Base-by-base conservation (phyloP, 176 grass and related monocot genomes). In the Hordeum vulgare region DNA sequence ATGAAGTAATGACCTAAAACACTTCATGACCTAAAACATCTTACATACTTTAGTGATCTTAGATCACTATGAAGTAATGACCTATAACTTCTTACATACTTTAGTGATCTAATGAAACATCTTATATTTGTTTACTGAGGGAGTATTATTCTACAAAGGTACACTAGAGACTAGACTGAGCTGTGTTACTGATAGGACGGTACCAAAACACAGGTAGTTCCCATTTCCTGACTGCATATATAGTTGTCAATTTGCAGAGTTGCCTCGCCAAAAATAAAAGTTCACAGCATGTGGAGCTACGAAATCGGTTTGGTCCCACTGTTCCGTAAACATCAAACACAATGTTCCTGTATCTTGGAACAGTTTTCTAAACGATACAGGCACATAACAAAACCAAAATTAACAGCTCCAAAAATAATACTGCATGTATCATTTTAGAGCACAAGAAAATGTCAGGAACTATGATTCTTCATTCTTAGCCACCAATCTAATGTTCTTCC, bases 401-500 rank as follows among this genome's bases (percentile, higher is more conserved):
- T 59, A 40, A 41, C 36, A 51, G 24, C 11, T 10, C 59, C 1
- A 6, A 59, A 66, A 61, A 79, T 75, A 8, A 49, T 49, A 49
- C 1, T 49, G 45, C 45, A 14, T 6, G 45, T 49, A 49, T 17
- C 45, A 49, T 49, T 49, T 49, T 17, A 53, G 64, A 86, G 81
- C 53, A 31, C 29, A 21, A 24, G 10, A 14, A 65, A 54, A 20
- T 25, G 23, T 53, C 24, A 64, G 4, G 51, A 23, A 72, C 78
- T 71, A 90, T 13, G 76, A 69, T 71, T 86, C 75, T 62, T 85
- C 66, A 66, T 79, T 76, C 56, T 90, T 90, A 9, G 33, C 49
- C 2, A 39, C 85, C 83, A 99, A 82, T 61, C 57, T 86, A 74
- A 99, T 69, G 75, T 31, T 86, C 68, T 94, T 96, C 79, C 90